Evolutionary conservation across 2,329 filamentous ascomycete genomes (phyloP).

Genomic region (Scedosporium aurantiacum): DNA sequence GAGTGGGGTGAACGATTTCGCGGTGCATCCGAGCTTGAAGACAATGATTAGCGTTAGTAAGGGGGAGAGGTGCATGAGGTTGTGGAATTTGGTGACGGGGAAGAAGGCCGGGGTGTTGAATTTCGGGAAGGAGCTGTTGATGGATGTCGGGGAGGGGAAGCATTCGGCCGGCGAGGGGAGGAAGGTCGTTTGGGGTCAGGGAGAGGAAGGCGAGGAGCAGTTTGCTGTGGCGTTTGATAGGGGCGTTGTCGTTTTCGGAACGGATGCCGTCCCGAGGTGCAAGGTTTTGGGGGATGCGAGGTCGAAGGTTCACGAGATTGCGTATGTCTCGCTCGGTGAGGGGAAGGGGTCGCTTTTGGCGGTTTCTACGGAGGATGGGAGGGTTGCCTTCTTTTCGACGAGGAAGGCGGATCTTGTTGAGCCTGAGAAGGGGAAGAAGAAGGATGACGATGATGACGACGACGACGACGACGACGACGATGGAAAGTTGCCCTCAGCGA

Average conservation of each 20-base stretch:
- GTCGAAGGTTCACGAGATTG: constrained; percentile 76
- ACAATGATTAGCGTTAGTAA: constrained; percentile 88
- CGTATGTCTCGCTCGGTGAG: constrained; percentile 50
- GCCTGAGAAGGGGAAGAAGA: background rate
- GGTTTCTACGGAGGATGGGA: constrained; percentile 81
- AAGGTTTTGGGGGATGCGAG: constrained; percentile 54
- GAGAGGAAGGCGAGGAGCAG: constrained; percentile 61
- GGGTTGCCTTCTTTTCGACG: constrained; percentile 74
- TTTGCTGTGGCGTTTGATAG: constrained; percentile 85
- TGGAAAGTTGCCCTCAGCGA: constrained; percentile 41
- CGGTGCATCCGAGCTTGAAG: constrained; percentile 92
- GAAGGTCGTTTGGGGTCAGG: constrained; percentile 66
- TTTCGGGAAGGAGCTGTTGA: constrained; percentile 63
- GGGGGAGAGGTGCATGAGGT: constrained; percentile 79
- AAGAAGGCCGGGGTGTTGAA: constrained; percentile 90
- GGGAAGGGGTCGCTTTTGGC: constrained; percentile 48
- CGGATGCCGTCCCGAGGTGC: constrained; percentile 74
- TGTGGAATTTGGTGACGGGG: constrained; percentile 95
- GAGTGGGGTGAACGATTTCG: constrained; percentile 87
- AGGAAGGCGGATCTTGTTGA: constrained; percentile 33
- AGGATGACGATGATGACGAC: constrained; percentile 19
- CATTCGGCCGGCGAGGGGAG: constrained; percentile 73
- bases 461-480: constrained; percentile 25
- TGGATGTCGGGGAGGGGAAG: constrained; percentile 64
- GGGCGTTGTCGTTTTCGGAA: constrained; percentile 73